Conservation (phyloP, 2,329 filamentous ascomycete genomes). For the Tolypocladium sp. region DNA sequence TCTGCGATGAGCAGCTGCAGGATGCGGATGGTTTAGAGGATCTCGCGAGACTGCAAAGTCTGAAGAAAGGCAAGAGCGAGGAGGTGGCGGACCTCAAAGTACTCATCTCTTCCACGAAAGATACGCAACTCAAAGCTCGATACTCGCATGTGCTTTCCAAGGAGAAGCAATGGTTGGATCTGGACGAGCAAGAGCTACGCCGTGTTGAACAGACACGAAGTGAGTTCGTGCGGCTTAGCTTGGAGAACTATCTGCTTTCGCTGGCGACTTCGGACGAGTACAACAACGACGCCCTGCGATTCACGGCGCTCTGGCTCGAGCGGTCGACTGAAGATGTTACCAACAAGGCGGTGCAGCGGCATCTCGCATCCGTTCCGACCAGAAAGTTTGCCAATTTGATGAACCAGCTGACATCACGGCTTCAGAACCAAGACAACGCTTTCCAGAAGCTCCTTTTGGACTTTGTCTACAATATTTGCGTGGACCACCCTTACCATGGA, state of each 20-base stretch:
- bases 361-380: conserved; percentile 69
- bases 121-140: conserved; percentile 43
- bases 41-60: conserved; percentile 66
- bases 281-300: conserved; percentile 82
- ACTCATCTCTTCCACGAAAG: conserved; percentile 39
- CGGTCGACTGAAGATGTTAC: conserved; percentile 67
- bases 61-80: conserved; percentile 71
- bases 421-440: conserved; percentile 58
- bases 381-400: conserved; percentile 87
- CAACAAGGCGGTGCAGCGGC: conserved; percentile 64
- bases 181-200: conserved; percentile 81
- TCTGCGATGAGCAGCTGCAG: conserved; percentile 90
- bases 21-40: conserved; percentile 80
- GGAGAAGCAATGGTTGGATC: conserved; percentile 79
- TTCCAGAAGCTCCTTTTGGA: conserved; percentile 72
- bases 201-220: conserved; percentile 68
- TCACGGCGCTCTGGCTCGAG: conserved; percentile 91
- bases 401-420: conserved; percentile 92
- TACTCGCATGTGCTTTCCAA: conserved; percentile 56
- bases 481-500: conserved; percentile 90
- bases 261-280: conserved; percentile 79
- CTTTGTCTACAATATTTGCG: conserved; percentile 75
- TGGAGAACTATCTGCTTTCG: conserved; percentile 88
- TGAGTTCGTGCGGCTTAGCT: conserved; percentile 75
- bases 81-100: conserved; percentile 68